Base-by-base conservation (phyloP, 2,329 filamentous ascomycete genomes). In the Claviceps quebecensis region DNA sequence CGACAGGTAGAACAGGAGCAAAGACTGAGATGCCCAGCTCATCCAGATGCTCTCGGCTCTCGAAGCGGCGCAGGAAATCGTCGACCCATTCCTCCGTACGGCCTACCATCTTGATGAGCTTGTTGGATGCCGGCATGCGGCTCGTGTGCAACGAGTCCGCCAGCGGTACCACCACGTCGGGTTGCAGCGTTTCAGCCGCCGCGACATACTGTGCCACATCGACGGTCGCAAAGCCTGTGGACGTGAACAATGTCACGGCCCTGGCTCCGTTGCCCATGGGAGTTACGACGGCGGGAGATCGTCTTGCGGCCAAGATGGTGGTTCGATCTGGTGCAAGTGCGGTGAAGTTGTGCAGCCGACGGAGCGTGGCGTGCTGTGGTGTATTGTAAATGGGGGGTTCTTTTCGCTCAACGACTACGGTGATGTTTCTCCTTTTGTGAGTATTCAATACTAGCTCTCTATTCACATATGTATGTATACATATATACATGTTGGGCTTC, bases 71-170 rank as follows among this genome's bases (percentile, higher is more conserved):
- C 38, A 89, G 72, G 48, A 88, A 80, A 55, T 85, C 78, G 23
- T 80, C 77, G 17, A 91, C 72, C 87, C 89, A 97, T 39, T 78
- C 76, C 63, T 93, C 85, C 1, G 87, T 95, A 52, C 91, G 77
- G 61, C 93, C 88, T 23, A 81, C 83, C 82, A 95, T 96, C 61
- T 87, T 89, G 38, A 81, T 74, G 46, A 85, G 78, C 45, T 90
- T 78, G 67, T 94, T 95, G 9, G 75, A 70, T 2, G 83, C 78
- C 0, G 85, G 77, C 4, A 66, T 72, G 56, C 50, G 72, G 70
- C 67, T 69, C 11, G 61, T 62, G 51, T 71, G 58, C 59, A 69
- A 58, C 9, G 90, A 76, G 65, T 98, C 93, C 5, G 84, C 86
- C 49, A 94, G 67, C 0, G 82, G 82, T 23, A 97, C 75, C 38